Conservation (phyloP, 2,329 filamentous ascomycete genomes). For the Teratosphaeria viscida region DNA sequence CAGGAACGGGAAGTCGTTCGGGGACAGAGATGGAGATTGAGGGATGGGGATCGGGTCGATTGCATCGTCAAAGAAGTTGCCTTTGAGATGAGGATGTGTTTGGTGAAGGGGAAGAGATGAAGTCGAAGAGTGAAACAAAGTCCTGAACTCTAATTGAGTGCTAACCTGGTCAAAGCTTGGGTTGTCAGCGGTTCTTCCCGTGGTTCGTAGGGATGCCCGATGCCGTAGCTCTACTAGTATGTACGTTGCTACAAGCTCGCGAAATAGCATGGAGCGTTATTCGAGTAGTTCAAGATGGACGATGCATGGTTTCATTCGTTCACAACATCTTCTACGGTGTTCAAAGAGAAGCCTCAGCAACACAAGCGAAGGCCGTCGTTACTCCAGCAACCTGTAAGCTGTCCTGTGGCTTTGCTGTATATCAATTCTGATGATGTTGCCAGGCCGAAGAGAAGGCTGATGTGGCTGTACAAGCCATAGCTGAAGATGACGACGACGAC, state of each 20-base stretch:
- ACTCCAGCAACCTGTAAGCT: constrained; percentile 44
- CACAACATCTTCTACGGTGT: constrained; percentile 49
- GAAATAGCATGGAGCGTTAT: neutral
- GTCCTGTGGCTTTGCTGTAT: constrained; percentile 21
- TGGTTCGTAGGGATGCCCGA: neutral
- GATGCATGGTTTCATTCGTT: constrained; percentile 72
- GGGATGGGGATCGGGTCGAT: neutral
- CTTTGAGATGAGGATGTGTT: neutral
- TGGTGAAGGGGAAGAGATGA: neutral
- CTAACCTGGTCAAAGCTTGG: neutral
- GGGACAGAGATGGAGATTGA: neutral
- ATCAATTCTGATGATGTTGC: constrained; percentile 32
- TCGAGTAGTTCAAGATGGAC: constrained; percentile 35
- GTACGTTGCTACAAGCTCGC: neutral
- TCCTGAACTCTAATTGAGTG: neutral
- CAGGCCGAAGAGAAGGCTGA: constrained; percentile 48
- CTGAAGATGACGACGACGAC: constrained; percentile 46
- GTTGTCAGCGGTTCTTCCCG: neutral
- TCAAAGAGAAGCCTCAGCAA: constrained; percentile 37
- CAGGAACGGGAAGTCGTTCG: neutral
- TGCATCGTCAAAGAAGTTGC: neutral
- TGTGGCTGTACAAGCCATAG: constrained; percentile 46
- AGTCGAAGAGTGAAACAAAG: neutral
- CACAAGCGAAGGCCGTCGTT: constrained; percentile 61
- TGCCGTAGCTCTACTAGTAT: neutral